Evolutionary conservation across 139 green algal species (phyloP), one percentile per base, ranked within the genome.

Genomic region (Haematococcus lacustris): DNA sequence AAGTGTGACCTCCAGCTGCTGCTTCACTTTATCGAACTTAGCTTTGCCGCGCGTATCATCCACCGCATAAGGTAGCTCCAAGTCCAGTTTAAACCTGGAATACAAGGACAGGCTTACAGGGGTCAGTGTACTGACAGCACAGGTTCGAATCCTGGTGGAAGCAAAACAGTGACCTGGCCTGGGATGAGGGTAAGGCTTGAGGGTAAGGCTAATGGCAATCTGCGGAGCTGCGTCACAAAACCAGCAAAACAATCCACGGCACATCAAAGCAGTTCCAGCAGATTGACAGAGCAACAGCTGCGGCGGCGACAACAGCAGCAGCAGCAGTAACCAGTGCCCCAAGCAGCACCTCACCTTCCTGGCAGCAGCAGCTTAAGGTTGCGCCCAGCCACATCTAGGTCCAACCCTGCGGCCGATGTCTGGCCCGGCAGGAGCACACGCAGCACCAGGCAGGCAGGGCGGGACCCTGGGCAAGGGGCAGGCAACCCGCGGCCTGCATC

Each of bases 21-120:
- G 62, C 35, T 76, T 81, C 3, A 34, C 64, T 71, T 84, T 89
- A 74, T 89, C 77, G 53, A 90, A 91, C 75, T 86, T 90, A 17
- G 87, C 87, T 41, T 71, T 82, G 40, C 77, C 80, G 61, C 82
- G 69, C 60, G 64, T 70, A 1, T 78, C 76, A n/a, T 79, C 59
- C 3, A 93, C 75, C 0, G 17, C 67, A 78, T 81, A 83, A 17
- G 80, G 82, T 28, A 93, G 76, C 23, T 51, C 43, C 13, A 80
- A n/a, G 1, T 82, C 59, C 47, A 93, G 79, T 35, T 62, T 68
- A 78, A 87, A 91, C 60, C 71, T 79, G 39, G 50, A 73, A 38
- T 70, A 38, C 38, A 82, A 63, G 17, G 4, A 33, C 7, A 78
- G 47, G 47, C 47, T 21, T 13, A 57, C 47, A 57, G 13, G 13